Conservation (phyloP, 1,284 basidiomycete species). For the Testicularia cyperi region DNA sequence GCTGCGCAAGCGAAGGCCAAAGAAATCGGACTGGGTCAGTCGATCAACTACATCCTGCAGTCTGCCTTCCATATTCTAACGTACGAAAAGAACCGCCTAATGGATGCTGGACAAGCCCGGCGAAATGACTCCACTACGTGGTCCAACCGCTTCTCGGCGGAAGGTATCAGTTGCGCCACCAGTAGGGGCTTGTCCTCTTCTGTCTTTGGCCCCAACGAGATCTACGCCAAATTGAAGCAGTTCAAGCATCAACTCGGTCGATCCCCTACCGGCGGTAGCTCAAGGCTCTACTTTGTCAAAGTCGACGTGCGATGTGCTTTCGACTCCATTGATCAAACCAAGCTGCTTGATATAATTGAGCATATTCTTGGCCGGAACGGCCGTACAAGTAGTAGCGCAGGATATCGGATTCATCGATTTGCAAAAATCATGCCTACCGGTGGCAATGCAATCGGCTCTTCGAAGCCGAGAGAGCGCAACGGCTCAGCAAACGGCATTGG, state of each 20-base stretch:
- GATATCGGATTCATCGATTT: slow-evolving; percentile 51
- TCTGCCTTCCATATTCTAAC: slow-evolving; percentile 63
- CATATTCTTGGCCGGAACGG: slow-evolving; percentile 61
- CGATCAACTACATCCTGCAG: slow-evolving; percentile 83
- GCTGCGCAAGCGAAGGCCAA: neutral
- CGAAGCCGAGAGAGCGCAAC: too few species aligned
- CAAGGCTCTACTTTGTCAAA: slow-evolving; percentile 80
- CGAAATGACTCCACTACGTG: too few species aligned
- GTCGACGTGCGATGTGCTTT: slow-evolving; percentile 94
- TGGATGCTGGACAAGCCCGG: neutral
- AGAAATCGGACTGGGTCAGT: slow-evolving; percentile 61
- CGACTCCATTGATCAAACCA: slow-evolving; percentile 90
- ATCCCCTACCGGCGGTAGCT: neutral
- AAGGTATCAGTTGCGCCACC: too few species aligned
- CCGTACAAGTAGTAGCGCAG: slow-evolving; percentile 7
- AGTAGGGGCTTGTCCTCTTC: slow-evolving; percentile 46
- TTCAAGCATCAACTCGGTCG: slow-evolving; percentile 14
- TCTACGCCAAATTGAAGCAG: slow-evolving; percentile 20
- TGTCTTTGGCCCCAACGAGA: slow-evolving; percentile 62
- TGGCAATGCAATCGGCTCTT: neutral
- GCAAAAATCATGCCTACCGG: slow-evolving; percentile 35
- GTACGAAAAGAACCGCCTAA: slow-evolving; percentile 33
- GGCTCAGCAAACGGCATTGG: too few species aligned
- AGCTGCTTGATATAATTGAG: slow-evolving; percentile 75
- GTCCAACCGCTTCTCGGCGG: slow-evolving; percentile 1